Conservation (phyloP, 768 basidiomycete species). For the Russula sp. region DNA sequence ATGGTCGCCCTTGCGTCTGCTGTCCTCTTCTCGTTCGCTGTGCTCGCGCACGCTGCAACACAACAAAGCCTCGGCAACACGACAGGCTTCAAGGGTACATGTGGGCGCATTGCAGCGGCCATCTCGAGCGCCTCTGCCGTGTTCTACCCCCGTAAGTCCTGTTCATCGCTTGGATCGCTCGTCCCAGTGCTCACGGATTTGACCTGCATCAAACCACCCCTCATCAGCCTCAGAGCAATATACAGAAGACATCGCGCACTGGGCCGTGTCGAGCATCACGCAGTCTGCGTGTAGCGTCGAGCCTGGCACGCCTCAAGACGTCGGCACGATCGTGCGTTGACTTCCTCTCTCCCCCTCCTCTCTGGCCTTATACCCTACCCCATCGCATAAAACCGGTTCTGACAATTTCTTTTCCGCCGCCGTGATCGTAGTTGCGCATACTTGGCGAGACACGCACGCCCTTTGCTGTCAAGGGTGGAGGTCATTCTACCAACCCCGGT, state of each 20-base stretch:
- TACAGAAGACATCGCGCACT: slow-evolving; percentile 13
- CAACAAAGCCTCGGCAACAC: neutral
- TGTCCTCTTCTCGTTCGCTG: neutral
- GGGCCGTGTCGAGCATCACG: slow-evolving; percentile 11
- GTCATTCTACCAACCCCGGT: slow-evolving; percentile 26
- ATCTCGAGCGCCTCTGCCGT: slow-evolving; percentile 7
- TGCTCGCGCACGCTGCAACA: neutral
- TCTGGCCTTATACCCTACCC: neutral
- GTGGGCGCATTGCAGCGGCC: neutral
- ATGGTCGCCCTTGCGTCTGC: neutral
- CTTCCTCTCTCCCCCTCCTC: neutral
- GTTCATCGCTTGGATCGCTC: neutral
- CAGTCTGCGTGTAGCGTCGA: slow-evolving; percentile 24
- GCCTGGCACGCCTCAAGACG: slow-evolving; percentile 23
- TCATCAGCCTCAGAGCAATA: slow-evolving; percentile 12
- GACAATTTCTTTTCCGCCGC: neutral
- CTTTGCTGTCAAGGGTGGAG: slow-evolving; percentile 27
- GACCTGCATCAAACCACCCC: neutral
- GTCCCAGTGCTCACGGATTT: neutral
- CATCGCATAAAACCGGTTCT: neutral
- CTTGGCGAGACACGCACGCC: slow-evolving; percentile 14
- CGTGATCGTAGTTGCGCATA: slow-evolving; percentile 2
- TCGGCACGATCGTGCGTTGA: slow-evolving; percentile 18
- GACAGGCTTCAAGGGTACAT: neutral
- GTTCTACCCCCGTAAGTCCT: slow-evolving; percentile 8